Evolutionary conservation across 2,329 filamentous ascomycete genomes (phyloP).

Genomic region (Xylariaceae sp.): DNA sequence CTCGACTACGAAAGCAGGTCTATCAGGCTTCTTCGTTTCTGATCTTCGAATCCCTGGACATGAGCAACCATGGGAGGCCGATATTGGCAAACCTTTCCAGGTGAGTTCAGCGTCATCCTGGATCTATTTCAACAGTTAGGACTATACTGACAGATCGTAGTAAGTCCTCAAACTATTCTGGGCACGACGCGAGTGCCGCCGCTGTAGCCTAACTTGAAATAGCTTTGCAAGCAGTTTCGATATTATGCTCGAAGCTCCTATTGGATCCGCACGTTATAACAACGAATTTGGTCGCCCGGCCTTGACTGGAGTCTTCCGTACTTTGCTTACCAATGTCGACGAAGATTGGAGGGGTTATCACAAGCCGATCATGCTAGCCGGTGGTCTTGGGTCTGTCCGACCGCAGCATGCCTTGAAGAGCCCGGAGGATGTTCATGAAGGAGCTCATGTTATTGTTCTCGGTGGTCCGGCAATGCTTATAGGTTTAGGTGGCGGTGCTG

Average conservation of each 20-base stretch:
- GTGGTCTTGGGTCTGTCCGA: slow-evolving; percentile 85
- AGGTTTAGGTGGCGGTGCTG: slow-evolving; percentile 89
- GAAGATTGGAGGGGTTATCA: slow-evolving; percentile 81
- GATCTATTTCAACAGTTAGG: neutral
- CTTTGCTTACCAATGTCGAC: slow-evolving; percentile 57
- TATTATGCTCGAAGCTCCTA: slow-evolving; percentile 96
- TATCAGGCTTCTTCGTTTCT: slow-evolving; percentile 91
- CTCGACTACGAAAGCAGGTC: slow-evolving; percentile 85
- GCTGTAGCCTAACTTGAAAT: slow-evolving; percentile 5
- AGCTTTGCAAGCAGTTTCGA: slow-evolving; percentile 83
- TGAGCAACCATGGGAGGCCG: slow-evolving; percentile 80
- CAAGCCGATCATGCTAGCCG: slow-evolving; percentile 84
- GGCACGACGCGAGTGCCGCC: neutral
- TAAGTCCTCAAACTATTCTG: slow-evolving; percentile 1
- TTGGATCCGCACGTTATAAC: slow-evolving; percentile 92
- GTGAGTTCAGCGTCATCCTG: neutral
- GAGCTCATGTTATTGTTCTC: slow-evolving; percentile 82
- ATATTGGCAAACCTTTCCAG: slow-evolving; percentile 83
- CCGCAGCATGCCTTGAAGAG: slow-evolving; percentile 88
- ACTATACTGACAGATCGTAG: slow-evolving; percentile 9
- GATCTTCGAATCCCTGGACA: slow-evolving; percentile 85
- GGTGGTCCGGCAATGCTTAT: slow-evolving; percentile 98
- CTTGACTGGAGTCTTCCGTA: slow-evolving; percentile 85
- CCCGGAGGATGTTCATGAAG: slow-evolving; percentile 69
- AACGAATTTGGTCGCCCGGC: slow-evolving; percentile 90